Evolutionary conservation across 345 rosid species (phyloP), one percentile per base, ranked within the genome.

Genomic region (Cardamine chenopodiifolia): DNA sequence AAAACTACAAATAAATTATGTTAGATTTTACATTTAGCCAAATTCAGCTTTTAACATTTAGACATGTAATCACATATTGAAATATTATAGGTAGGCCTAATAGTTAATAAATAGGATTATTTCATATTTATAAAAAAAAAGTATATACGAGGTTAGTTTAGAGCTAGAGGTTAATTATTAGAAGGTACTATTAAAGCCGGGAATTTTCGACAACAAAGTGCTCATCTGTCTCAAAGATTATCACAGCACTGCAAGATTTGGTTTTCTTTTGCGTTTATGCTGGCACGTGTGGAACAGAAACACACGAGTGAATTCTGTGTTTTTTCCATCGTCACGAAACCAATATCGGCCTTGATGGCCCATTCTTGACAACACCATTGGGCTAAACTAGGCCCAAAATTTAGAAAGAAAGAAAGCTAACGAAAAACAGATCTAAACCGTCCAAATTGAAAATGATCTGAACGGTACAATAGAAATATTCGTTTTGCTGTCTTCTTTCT

Each of bases 401-500:
- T 20, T 7, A 4, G 34, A 48, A 34, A 28, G 62, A 31, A 58
- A 18, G 3, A 47, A n/a, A 6, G 22, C 4, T n/a, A 45, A 34
- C 54, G 42, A 22, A 6, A 29, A 73, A 63, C 23, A 44, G 11
- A 73, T 65, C 66, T 32, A 2, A 74, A 44, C 78, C 72, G 66
- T 66, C 5, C 6, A 47, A 45, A 31, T 17, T 0, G 0, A 35
- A 66, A 47, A 6, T 0, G 13, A 56, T 66, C 49, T 17, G 23
- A 1, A 35, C 78, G 72, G 72, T 74, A 70, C 71, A 73, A 73
- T 47, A 66, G 53, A 74, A 57, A 74, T 34, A 66, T 67, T 66
- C 78, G 32, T 47, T 47, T 57, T 6, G 22, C 40, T 49, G 60
- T 64, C 66, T 74, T 62, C 44, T 17, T 68, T 48, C 66, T 32